These are phyloP conservation scores for Colletotrichum chlorophyti DNA, from an alignment of 2,329 filamentous ascomycete species.

Conservation along the genomic window DNA sequence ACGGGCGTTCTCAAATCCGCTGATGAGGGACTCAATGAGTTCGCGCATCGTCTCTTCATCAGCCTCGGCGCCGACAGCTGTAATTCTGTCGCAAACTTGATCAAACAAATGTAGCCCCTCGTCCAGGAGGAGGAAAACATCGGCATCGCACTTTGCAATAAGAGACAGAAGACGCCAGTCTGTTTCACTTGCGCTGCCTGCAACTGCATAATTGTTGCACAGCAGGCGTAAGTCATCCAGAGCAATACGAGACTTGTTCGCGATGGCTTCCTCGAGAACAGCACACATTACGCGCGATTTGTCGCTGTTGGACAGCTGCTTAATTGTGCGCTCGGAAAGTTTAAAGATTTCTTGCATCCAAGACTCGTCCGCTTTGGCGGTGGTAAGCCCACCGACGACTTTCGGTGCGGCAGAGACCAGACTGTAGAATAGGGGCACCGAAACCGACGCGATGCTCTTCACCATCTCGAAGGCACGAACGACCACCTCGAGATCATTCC, in stretches of 20 bases:
- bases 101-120: slow-evolving; percentile 48
- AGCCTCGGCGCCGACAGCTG: slow-evolving; percentile 20
- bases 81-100: slow-evolving; percentile 45
- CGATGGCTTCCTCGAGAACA: slow-evolving; percentile 41
- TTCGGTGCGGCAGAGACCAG: slow-evolving; percentile 42
- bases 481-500: slow-evolving; percentile 48
- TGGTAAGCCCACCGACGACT: slow-evolving; percentile 43
- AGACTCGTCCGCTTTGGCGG: slow-evolving; percentile 42
- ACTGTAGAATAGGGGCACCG: slow-evolving; percentile 53
- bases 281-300: slow-evolving; percentile 35
- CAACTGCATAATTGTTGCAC: slow-evolving; percentile 50
- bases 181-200: slow-evolving; percentile 33
- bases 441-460: slow-evolving; percentile 39
- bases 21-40: slow-evolving; percentile 50
- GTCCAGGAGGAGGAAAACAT: slow-evolving; percentile 49
- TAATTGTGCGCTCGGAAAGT: slow-evolving; percentile 36
- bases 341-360: slow-evolving; percentile 49
- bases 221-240: slow-evolving; percentile 48
- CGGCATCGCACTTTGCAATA: slow-evolving; percentile 52
- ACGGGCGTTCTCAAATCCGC: slow-evolving; percentile 51
- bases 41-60: slow-evolving; percentile 36
- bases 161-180: slow-evolving; percentile 52
- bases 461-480: slow-evolving; percentile 48
- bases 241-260: slow-evolving; percentile 40
- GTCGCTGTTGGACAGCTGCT: slow-evolving; percentile 28